Evolutionary conservation across 371 early-diverging fungal genomes (phyloP), one percentile per base, ranked within the genome.

Genomic region (Apophysomyces variabilis): DNA sequence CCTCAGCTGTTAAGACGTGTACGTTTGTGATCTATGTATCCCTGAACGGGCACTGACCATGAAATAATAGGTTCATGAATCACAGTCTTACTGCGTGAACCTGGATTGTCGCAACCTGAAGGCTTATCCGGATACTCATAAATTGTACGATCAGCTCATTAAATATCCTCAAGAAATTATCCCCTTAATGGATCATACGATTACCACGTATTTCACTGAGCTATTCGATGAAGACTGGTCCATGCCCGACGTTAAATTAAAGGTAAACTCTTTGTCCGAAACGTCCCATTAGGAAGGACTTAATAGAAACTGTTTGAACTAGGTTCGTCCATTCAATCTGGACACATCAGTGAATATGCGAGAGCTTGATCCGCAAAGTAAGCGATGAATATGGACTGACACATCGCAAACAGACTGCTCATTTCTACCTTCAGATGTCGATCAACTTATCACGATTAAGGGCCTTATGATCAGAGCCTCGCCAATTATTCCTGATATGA

Each of bases 81-180:
- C 84, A 5, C 81, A 84, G 44, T 69, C 73, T 26, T 80, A 75
- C 65, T 88, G 84, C 69, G 77, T 98, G 67, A 98, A 99, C 74
- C 80, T 99, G 72, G 97, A 99, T 69, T 94, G 96, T 68, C 76
- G 80, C 47, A 95, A 99, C 67, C 73, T 98, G 47, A 68, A 84
- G n/a, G 85, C 89, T 4, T 95, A 91, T 70, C 79, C 82, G 6
- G 74, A 91, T 11, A 80, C 81, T 4, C 68, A 75, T 46, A 82
- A 85, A 62, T 80, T 99, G 32, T 94, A 94, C 73, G 79, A 91
- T 67, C 97, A 97, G 72, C 81, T 99, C 38, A 74, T 93, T 32
- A 90, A 91, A 50, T 99, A 98, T 82, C 99, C 99, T 35, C 95
- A 97, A 69, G 99, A 99, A 83, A 93, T 99, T 54, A 91, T 99